Conservation (phyloP, 1,139 yeast genomes). For the Geotrichum restrictum region DNA sequence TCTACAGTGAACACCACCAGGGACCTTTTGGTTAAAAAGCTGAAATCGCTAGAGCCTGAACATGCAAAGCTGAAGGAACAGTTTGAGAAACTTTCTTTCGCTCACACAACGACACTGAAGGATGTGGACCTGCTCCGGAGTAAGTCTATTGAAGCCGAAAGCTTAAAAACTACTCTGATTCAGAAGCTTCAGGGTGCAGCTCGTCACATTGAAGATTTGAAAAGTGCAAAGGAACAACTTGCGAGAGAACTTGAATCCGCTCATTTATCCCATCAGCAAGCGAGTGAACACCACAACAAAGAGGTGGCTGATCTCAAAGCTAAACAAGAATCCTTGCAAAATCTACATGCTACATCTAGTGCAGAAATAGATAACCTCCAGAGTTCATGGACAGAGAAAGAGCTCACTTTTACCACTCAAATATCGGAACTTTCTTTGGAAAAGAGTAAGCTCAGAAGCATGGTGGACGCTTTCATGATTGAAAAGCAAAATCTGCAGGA, state of each 20-base stretch:
- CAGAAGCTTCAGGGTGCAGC: slow-evolving; percentile 36
- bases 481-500: slow-evolving; percentile 16
- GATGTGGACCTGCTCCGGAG: slow-evolving; percentile 28
- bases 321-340: slow-evolving; percentile 19
- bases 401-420: slow-evolving; percentile 24
- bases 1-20: slow-evolving; percentile 16
- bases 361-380: slow-evolving; percentile 23
- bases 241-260: slow-evolving; percentile 25
- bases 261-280: slow-evolving; percentile 22
- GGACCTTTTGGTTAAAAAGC: slow-evolving; percentile 20
- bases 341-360: slow-evolving; percentile 16
- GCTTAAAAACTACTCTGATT: slow-evolving; percentile 33
- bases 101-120: slow-evolving; percentile 15
- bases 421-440: slow-evolving; percentile 9
- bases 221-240: slow-evolving; percentile 23
- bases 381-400: slow-evolving; percentile 29
- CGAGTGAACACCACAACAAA: slow-evolving; percentile 1
- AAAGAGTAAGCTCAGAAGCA: slow-evolving; percentile 19
- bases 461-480: slow-evolving; percentile 7
- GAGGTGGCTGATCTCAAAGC: slow-evolving; percentile 25
- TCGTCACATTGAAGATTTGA: slow-evolving; percentile 30
- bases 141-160: slow-evolving; percentile 30
- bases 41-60: slow-evolving; percentile 19
- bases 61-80: slow-evolving; percentile 15
- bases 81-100: slow-evolving; percentile 8